phyloP scores from a whole-genome alignment of 495 filamentous ascomycete genomes.

The Hypoxylon rickii region DNA sequence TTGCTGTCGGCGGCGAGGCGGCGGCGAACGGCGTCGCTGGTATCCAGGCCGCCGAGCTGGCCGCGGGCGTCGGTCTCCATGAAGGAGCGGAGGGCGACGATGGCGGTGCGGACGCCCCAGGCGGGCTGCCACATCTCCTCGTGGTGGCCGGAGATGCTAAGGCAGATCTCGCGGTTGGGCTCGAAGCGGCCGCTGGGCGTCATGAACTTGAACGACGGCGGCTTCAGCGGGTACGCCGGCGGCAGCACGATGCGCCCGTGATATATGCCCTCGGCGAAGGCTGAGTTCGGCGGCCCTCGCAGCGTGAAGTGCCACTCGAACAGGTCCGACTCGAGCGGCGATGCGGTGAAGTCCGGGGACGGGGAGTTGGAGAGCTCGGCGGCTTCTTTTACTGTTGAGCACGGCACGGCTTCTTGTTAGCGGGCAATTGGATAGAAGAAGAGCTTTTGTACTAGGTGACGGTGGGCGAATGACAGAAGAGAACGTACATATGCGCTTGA shows the following conservation, averaged over 20 bases:
- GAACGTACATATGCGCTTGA: conserved; percentile 71
- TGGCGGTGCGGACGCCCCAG: conserved; percentile 85
- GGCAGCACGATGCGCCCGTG: conserved; percentile 95
- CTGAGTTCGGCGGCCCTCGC: conserved; percentile 79
- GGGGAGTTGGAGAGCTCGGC: conserved; percentile 77
- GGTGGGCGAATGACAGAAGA: conserved; percentile 5
- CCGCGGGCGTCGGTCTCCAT: conserved; percentile 77
- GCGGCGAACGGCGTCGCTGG: conserved; percentile 62
- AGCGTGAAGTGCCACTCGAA: conserved; percentile 99
- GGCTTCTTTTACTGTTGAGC: conserved; percentile 79
- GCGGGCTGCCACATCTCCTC: conserved; percentile 99
- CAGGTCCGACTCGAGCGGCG: conserved; percentile 82
- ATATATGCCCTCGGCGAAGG: conserved; percentile 83
- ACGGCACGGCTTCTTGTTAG: conserved; percentile 29
- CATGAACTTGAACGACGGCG: conserved; percentile 91
- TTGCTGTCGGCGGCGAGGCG: conserved; percentile 66
- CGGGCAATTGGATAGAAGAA: conserved; percentile 18
- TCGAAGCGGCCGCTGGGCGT: conserved; percentile 94
- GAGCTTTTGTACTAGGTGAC: too few relatives aligned
- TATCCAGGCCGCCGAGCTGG: conserved; percentile 88
- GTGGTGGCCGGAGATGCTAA: conserved; percentile 91
- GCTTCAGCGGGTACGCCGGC: conserved; percentile 82
- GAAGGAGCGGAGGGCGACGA: conserved; percentile 70
- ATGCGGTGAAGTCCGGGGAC: conserved; percentile 79
- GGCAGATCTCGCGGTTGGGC: conserved; percentile 94